These are phyloP conservation scores for Aspergillus tamarii DNA, from an alignment of 2,329 filamentous ascomycete genomes.

Conservation along the genomic window DNA sequence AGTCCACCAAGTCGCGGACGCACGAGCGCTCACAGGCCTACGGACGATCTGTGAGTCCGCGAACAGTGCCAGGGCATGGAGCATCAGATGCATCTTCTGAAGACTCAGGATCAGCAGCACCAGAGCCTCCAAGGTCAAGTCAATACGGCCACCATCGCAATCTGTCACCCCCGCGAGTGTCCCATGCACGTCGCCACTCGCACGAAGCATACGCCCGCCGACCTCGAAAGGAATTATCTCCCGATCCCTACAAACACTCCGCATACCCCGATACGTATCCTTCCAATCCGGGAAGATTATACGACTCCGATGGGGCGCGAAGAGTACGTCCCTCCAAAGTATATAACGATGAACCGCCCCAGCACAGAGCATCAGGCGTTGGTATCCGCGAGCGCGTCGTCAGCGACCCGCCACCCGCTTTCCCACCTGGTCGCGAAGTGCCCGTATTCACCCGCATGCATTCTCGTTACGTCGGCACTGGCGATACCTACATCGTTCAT, in stretches of 20 bases:
- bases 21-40: conserved; percentile 25
- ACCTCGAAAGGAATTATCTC: conserved; percentile 33
- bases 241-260: conserved; percentile 20
- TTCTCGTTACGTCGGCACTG: conserved; percentile 20
- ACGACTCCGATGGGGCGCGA: conserved; percentile 26
- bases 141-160: conserved; percentile 25
- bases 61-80: conserved; percentile 23
- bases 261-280: conserved; percentile 15
- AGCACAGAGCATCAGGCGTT: conserved; percentile 12
- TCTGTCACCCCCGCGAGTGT: conserved; percentile 30
- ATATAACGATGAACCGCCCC: conserved; percentile 21
- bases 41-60: conserved; percentile 24
- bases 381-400: conserved; percentile 21
- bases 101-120: conserved; percentile 23
- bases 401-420: conserved; percentile 15
- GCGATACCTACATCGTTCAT: conserved; percentile 22
- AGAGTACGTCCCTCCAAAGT: conserved; percentile 11
- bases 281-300: conserved; percentile 14
- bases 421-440: conserved; percentile 14
- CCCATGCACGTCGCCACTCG: conserved; percentile 37
- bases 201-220: conserved; percentile 40
- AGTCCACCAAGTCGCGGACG: conserved; percentile 22
- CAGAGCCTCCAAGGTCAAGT: conserved; percentile 15
- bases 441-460: conserved; percentile 17
- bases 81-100: conserved; percentile 36